Evolutionary conservation across 345 rosid species (phyloP).

Genomic region (Psidium friedrichsthalianum): DNA sequence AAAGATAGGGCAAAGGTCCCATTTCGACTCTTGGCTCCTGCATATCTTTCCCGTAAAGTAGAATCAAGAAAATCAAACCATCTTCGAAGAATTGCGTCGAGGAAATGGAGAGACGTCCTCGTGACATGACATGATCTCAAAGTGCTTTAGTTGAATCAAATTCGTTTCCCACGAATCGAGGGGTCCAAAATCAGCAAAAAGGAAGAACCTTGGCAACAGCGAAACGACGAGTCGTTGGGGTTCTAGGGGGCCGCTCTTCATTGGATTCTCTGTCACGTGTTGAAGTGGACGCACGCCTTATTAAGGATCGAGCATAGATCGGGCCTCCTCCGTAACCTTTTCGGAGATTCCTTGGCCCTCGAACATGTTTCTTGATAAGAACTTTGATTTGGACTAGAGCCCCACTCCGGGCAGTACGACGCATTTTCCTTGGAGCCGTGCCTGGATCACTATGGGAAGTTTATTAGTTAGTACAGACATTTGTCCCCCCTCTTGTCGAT

Average conservation of each 20-base stretch:
- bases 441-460: background rate
- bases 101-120: no score
- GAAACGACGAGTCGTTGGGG: background rate
- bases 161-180: background rate
- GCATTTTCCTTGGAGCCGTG: background rate
- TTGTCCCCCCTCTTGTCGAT: no score
- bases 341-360: background rate
- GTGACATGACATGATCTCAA: no score
- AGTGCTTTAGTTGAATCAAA: background rate
- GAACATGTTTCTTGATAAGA: background rate
- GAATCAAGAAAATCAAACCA: background rate
- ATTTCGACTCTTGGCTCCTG: no score
- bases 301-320: background rate
- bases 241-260: background rate
- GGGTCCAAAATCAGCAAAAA: background rate
- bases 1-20: background rate
- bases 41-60: no score
- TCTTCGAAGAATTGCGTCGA: background rate
- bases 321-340: background rate
- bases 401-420: background rate
- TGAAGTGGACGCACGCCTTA: background rate
- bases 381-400: background rate
- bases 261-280: background rate
- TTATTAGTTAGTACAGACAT: background rate
- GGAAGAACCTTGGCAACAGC: background rate